These are phyloP conservation scores for Moesziomyces globuligerus DNA, from an alignment of 1,284 basidiomycete species.

Conservation along the genomic window DNA sequence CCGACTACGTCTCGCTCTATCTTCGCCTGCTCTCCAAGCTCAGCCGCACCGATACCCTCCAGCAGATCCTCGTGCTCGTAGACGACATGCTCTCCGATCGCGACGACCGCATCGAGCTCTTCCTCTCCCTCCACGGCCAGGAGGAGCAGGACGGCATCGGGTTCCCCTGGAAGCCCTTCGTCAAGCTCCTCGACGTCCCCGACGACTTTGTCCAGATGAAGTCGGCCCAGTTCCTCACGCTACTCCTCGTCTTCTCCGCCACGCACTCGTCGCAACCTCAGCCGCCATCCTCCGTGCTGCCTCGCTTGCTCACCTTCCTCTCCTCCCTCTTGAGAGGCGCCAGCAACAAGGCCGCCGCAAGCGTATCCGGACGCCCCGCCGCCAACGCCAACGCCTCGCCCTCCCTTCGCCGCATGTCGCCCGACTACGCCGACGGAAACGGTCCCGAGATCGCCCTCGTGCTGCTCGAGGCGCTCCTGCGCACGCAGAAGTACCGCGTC, in stretches of 20 bases:
- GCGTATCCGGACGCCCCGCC: slow-evolving; percentile 3
- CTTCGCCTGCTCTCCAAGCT: slow-evolving; percentile 91
- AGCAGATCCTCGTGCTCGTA: slow-evolving; percentile 89
- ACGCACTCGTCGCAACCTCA: slow-evolving; percentile 28
- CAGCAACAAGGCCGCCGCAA: slow-evolving; percentile 20
- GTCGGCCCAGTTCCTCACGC: slow-evolving; percentile 84
- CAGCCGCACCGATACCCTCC: slow-evolving; percentile 90
- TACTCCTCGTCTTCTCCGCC: slow-evolving; percentile 73
- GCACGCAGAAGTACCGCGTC: slow-evolving; percentile 79
- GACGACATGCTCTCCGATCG: slow-evolving; percentile 84
- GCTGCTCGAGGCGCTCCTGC: slow-evolving; percentile 85
- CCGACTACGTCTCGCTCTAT: slow-evolving; percentile 84
- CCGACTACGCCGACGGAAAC: slow-evolving; percentile 69
- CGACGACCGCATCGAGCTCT: slow-evolving; percentile 65
- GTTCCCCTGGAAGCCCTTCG: slow-evolving; percentile 84
- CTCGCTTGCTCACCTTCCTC: slow-evolving; percentile 48
- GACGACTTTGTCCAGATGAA: slow-evolving; percentile 95
- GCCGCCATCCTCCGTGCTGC: slow-evolving; percentile 37
- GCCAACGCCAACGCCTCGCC: slow-evolving; percentile 17
- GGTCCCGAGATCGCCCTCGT: slow-evolving; percentile 90
- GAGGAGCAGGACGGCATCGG: slow-evolving; percentile 70
- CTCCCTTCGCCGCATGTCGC: slow-evolving; percentile 30
- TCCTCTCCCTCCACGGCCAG: slow-evolving; percentile 55
- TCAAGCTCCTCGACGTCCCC: slow-evolving; percentile 82
- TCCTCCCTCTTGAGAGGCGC: slow-evolving; percentile 34